Evolutionary conservation across 768 basidiomycete genomes (phyloP), one percentile per base, ranked within the genome.

Genomic region (Trametes elegans): DNA sequence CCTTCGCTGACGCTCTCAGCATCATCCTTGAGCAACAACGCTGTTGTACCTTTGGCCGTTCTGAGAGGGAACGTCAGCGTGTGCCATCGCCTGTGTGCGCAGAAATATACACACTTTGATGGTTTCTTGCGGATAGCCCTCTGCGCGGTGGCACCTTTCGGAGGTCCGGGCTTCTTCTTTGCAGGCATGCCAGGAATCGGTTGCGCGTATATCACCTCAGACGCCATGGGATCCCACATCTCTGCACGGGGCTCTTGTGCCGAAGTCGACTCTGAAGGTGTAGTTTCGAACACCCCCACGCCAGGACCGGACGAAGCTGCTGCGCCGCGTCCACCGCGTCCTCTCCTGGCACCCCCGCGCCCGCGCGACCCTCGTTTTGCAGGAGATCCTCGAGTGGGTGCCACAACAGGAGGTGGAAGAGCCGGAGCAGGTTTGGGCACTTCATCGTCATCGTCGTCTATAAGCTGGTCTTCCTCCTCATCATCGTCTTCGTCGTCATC

Each of bases 391-490:
- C 63, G 52, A 21, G 47, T 32, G 29, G 45, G 61, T 29, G 54
- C 40, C 7, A 49, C 16, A 10, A 53, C 47, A 6, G 57, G 57
- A 7, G 49, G 31, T 56, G 68, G 57, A 36, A 64, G 53, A 19
- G 68, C 64, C 18, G 70, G 49, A 9, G 61, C 35, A 9, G 57
- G 53, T 27, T 63, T 51, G 32, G 54, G 47, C 0, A 51, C 43
- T 5, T 67, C 76, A 39, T 76, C 70, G 55, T 79, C 79, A 47
- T 86, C 85, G 55, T 88, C 88, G 69, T 91, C 88, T 61, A 90
- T 85, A 60, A 90, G 79, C 62, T 90, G 83, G 73, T 91, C 88
- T 71, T 89, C 87, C 67, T 88, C 82, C 38, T 84, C 82, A 31
- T 88, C 87, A 0, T 79, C 79, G 28, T 87, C 85, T 7, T 81